Conservation (phyloP, 306 rosid species). For the Hylodesmum podocarpum region DNA sequence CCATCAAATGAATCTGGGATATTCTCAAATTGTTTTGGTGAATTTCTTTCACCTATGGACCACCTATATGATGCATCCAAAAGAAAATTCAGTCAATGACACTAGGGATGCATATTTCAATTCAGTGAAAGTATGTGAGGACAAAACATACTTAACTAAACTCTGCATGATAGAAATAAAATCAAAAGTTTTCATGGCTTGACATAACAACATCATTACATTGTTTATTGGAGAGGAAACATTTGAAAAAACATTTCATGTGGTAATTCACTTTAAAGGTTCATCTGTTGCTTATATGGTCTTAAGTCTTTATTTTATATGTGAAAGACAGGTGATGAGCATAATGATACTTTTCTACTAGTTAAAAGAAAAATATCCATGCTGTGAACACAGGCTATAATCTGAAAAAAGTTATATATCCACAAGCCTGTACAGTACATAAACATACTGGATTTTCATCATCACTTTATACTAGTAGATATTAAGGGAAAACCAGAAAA, state of each 20-base stretch:
- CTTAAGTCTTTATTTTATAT: neutral
- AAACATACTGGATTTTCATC: neutral
- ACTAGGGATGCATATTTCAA: neutral
- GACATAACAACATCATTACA: neutral
- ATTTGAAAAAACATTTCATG: neutral
- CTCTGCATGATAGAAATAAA: neutral
- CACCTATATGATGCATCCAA: slow-evolving; percentile 38
- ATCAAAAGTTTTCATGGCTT: neutral
- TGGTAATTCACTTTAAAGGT: neutral
- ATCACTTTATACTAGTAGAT: neutral
- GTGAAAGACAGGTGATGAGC: neutral
- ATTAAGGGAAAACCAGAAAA: neutral
- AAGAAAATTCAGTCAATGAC: neutral
- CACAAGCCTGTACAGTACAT: neutral
- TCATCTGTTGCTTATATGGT: neutral
- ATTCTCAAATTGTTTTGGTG: slow-evolving; percentile 28
- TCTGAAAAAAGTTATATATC: neutral
- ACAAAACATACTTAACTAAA: neutral
- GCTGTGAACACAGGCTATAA: neutral
- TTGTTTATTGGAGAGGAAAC: neutral
- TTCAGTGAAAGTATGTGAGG: neutral
- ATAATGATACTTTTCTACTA: neutral
- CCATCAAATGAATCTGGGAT: slow-evolving; percentile 55
- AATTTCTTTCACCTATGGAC: slow-evolving; percentile 31
- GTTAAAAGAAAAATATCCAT: neutral